Evolutionary conservation across 2,329 filamentous ascomycete species (phyloP).

Genomic region (Grosmannia penicillata): DNA sequence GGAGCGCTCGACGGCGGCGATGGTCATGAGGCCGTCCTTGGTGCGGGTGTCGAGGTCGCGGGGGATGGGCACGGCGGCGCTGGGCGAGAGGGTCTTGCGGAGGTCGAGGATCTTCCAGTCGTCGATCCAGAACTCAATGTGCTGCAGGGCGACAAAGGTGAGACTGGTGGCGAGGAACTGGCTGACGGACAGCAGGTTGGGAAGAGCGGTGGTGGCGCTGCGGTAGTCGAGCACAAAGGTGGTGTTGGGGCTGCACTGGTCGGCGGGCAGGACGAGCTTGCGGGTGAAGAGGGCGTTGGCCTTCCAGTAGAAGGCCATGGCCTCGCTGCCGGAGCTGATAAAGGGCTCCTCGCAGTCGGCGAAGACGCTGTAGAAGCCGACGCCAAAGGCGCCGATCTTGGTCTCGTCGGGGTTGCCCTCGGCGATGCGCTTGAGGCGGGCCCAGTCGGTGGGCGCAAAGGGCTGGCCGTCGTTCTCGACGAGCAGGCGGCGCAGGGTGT

Average conservation of each 20-base stretch:
- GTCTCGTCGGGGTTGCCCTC: slow-evolving; percentile 98
- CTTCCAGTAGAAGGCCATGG: slow-evolving; percentile 99
- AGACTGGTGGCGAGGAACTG: slow-evolving; percentile 91
- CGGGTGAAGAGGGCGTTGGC: slow-evolving; percentile 94
- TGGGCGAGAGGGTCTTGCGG: slow-evolving; percentile 73
- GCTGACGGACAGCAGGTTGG: slow-evolving; percentile 70
- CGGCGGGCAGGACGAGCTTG: slow-evolving; percentile 52
- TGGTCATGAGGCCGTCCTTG: slow-evolving; percentile 76
- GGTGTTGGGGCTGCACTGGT: slow-evolving; percentile 53
- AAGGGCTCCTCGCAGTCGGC: slow-evolving; percentile 97
- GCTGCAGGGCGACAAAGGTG: slow-evolving; percentile 82
- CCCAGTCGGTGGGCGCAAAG: slow-evolving; percentile 87
- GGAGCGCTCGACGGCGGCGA: slow-evolving; percentile 65
- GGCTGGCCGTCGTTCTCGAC: slow-evolving; percentile 85
- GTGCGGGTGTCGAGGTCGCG: slow-evolving; percentile 69
- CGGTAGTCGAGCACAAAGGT: slow-evolving; percentile 93
- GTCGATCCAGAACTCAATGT: slow-evolving; percentile 82
- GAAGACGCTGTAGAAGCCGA: slow-evolving; percentile 97
- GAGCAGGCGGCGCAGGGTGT: slow-evolving; percentile 74
- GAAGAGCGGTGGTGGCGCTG: slow-evolving; percentile 73
- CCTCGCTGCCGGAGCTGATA: slow-evolving; percentile 79
- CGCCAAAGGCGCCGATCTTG: slow-evolving; percentile 96
- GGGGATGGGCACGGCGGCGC: slow-evolving; percentile 56
- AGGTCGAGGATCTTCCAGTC: slow-evolving; percentile 68
- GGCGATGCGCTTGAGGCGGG: slow-evolving; percentile 86